Conservation (phyloP, 2,329 filamentous ascomycete species). For the Exophiala lecanii-corni region DNA sequence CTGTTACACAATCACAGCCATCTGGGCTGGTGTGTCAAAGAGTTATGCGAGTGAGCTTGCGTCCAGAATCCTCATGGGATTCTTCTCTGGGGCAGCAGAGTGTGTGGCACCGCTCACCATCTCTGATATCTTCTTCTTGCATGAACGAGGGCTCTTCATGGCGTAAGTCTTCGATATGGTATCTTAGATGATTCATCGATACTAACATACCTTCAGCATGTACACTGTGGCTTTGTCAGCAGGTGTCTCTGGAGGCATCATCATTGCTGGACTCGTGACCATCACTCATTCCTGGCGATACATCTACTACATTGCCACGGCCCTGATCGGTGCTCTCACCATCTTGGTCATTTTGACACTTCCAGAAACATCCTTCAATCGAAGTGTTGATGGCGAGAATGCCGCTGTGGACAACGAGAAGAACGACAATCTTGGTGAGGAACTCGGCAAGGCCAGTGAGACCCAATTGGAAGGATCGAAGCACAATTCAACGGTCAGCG, state of each 20-base stretch:
- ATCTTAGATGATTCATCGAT: not conserved
- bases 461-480: not conserved
- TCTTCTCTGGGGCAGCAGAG: constrained; percentile 52
- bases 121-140: constrained; percentile 54
- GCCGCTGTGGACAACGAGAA: not conserved
- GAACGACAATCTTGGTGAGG: not conserved
- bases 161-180: constrained; percentile 32
- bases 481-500: constrained; percentile 2
- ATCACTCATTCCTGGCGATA: constrained; percentile 33
- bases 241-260: constrained; percentile 29
- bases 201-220: not conserved
- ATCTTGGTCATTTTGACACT: constrained; percentile 50
- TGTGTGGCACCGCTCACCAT: constrained; percentile 48
- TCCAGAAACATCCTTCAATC: constrained; percentile 50
- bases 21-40: constrained; percentile 38
- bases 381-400: constrained; percentile 25
- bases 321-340: constrained; percentile 47
- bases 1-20: constrained; percentile 35
- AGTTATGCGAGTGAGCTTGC: constrained; percentile 32
- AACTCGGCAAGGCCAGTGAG: not conserved
- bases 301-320: constrained; percentile 44
- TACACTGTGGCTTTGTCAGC: constrained; percentile 27
- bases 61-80: constrained; percentile 40
- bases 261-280: constrained; percentile 33
- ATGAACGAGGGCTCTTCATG: constrained; percentile 52